Base-by-base conservation (phyloP, 805 yeast species). In the Myxozyma neglecta region DNA sequence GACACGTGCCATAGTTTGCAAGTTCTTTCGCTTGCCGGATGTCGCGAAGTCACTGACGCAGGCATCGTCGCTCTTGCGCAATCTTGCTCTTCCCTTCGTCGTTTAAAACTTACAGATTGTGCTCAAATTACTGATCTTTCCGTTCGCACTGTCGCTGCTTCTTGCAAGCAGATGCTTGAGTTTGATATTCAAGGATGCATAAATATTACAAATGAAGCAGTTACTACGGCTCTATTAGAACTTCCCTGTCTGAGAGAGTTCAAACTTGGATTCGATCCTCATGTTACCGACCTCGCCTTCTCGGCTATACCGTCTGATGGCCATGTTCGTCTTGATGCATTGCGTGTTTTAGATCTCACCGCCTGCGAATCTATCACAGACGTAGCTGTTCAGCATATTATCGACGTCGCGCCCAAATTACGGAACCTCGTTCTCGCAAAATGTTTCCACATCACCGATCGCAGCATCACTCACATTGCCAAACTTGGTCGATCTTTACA, bases 371-470 rank as follows among this genome's bases (percentile, higher is more conserved):
- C 86, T 56, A 83, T 93, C 34, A 87, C 96, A 0, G 98, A 93
- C 75, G 81, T 81, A 63, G 82, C 90, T 1, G 87, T 93, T 13
- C 89, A 85, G 69, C 82, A 82, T 60, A 80, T 94, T 48, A 90
- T 90, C 9, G 73, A 76, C 39, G 77, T 85, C 63, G 96, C 97
- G 1, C 98, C 98, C 3, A 83, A 90, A 55, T 76, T 94, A 65
- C 81, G 97, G 67, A 91, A 91, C 70, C 89, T 94, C 39, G 92
- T 90, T 14, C 78, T 93, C 60, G 92, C 96, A 8, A 94, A 94
- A 74, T 94, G 98, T 78, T 79, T 85, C 71, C 85, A 86, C 70
- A 84, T 93, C 35, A 90, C 97, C 0, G 97, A 93, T 77, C 81
- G 85, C 1, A 85, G 96, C 2, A 76, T 93, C 46, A 79, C 85